Evolutionary conservation across 2,329 filamentous ascomycete genomes (phyloP).

Genomic region (Apiospora marii): DNA sequence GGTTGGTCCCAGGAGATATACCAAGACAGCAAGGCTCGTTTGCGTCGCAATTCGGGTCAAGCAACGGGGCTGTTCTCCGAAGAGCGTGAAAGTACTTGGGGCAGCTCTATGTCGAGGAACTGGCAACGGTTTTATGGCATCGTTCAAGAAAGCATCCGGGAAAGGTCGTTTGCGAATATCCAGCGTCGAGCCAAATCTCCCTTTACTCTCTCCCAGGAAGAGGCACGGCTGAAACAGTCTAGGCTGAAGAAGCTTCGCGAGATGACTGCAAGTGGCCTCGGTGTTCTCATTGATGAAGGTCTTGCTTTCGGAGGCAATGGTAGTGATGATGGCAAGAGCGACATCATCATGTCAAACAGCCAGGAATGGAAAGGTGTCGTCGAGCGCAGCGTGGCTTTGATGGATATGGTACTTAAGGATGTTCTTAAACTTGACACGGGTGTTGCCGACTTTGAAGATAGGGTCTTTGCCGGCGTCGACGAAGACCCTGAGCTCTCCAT

Average conservation of each 20-base stretch:
- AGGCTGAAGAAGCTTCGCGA: constrained; percentile 76
- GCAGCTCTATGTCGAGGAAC: constrained; percentile 54
- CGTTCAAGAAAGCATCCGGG: constrained; percentile 76
- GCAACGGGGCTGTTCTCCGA: constrained; percentile 42
- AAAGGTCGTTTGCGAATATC: constrained; percentile 75
- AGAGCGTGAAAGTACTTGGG: constrained; percentile 30
- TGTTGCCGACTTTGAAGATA: constrained; percentile 71
- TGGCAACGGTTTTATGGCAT: constrained; percentile 81
- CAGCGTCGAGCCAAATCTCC: constrained; percentile 79
- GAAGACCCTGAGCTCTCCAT: constrained; percentile 66
- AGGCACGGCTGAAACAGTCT: constrained; percentile 78
- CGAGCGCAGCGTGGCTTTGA: constrained; percentile 81
- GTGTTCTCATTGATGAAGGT: constrained; percentile 87
- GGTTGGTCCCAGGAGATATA: constrained; percentile 76
- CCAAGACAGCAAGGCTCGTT: constrained; percentile 61
- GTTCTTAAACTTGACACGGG: constrained; percentile 69
- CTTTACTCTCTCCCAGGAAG: constrained; percentile 75
- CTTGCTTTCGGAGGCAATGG: constrained; percentile 72
- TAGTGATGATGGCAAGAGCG: constrained; percentile 59
- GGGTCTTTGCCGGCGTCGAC: constrained; percentile 68
- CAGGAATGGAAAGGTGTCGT: constrained; percentile 75
- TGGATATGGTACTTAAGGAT: constrained; percentile 84
- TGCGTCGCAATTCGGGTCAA: constrained; percentile 34
- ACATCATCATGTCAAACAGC: constrained; percentile 51
- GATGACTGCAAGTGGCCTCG: constrained; percentile 85